Evolutionary conservation across 768 basidiomycete genomes (phyloP).

Genomic region (Suillus fuscotomentosus): DNA sequence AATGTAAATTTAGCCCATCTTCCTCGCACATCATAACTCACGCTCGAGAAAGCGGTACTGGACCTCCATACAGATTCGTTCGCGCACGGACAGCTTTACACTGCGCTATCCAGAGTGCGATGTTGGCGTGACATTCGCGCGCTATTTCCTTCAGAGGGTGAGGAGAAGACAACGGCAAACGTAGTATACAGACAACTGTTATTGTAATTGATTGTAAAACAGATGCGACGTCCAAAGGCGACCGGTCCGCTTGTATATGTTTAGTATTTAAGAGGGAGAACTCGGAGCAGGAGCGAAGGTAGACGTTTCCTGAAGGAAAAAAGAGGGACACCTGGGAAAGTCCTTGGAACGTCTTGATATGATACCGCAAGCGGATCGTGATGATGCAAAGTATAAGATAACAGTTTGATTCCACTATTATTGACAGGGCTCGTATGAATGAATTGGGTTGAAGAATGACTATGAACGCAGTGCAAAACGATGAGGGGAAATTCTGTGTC

Average conservation of each 20-base stretch:
- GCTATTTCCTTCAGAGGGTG: no score
- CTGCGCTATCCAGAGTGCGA: no score
- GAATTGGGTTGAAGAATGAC: neutral
- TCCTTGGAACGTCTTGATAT: neutral
- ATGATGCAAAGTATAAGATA: neutral
- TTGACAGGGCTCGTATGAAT: neutral
- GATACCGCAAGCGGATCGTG: neutral
- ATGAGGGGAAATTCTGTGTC: no score
- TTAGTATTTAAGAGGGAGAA: neutral
- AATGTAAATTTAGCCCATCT: constrained; percentile 49
- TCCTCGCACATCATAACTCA: constrained; percentile 39
- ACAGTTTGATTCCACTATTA: neutral
- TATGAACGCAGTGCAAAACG: no score
- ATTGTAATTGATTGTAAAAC: no score
- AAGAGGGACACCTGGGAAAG: neutral
- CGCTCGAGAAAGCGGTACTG: constrained; percentile 6
- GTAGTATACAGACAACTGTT: no score
- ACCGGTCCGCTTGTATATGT: no score
- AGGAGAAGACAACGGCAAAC: no score
- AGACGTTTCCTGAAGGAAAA: neutral
- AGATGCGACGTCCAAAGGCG: no score
- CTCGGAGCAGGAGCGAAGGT: neutral
- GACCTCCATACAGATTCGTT: constrained; percentile 15
- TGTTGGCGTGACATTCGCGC: no score
- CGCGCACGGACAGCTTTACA: no score